Evolutionary conservation across 768 basidiomycete species (phyloP).

Genomic region (Xerocomellus dryophilus): DNA sequence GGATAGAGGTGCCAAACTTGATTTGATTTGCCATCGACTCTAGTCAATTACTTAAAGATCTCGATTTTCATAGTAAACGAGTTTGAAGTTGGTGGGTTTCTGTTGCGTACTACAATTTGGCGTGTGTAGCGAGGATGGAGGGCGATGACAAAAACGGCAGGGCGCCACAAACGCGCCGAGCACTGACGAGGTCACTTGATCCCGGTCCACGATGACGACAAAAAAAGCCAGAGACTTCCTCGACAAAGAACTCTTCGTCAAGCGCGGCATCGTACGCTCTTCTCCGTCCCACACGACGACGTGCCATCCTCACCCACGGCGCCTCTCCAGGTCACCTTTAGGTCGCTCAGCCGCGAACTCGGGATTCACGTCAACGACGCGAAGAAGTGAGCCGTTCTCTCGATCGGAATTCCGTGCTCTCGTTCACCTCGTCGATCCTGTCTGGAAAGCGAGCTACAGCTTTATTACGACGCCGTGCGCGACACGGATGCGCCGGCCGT

Average conservation of each 20-base stretch:
- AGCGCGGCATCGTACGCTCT: slow-evolving; percentile 41
- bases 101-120: neutral
- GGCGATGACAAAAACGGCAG: no score
- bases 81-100: no score
- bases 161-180: slow-evolving; percentile 16
- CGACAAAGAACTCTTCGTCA: slow-evolving; percentile 45
- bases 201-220: slow-evolving; percentile 27
- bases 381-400: slow-evolving; percentile 54
- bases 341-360: slow-evolving; percentile 69
- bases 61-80: no score
- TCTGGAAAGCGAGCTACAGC: slow-evolving; percentile 55
- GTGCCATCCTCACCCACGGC: neutral
- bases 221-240: slow-evolving; percentile 39
- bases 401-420: neutral
- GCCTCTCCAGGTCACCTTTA: slow-evolving; percentile 65
- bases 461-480: slow-evolving; percentile 47
- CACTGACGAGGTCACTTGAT: neutral
- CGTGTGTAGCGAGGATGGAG: no score
- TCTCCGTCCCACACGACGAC: neutral
- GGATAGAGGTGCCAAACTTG: no score
- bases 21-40: no score
- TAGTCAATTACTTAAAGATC: no score
- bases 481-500: slow-evolving; percentile 30
- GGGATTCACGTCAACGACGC: slow-evolving; percentile 73
- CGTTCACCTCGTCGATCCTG: neutral